A percentile compares a stretch with the other conserved stretches of the same genome.
phyloP scores from a whole-genome alignment of 805 yeast species.

The Saturnispora sekii region DNA sequence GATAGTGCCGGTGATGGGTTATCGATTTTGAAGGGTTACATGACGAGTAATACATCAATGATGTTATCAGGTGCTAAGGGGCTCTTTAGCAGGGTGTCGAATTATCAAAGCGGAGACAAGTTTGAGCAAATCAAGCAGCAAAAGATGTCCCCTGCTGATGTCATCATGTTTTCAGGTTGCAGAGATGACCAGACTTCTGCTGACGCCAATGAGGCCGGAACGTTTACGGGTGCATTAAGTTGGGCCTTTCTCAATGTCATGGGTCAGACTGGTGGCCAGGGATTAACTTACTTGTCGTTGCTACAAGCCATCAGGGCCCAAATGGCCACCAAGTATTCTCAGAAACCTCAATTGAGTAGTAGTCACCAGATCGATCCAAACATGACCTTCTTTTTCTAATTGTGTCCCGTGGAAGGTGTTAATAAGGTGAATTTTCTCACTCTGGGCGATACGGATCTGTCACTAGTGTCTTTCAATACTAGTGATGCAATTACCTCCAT shows the following conservation, averaged over 20 bases:
- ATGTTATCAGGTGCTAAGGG: constrained; percentile 33
- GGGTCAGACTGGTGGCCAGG: constrained; percentile 43
- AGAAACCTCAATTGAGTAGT: constrained; percentile 73
- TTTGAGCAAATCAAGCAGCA: constrained; percentile 36
- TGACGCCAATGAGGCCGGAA: constrained; percentile 65
- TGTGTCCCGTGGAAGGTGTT: no score
- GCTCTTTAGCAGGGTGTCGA: constrained; percentile 25
- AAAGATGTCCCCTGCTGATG: constrained; percentile 70
- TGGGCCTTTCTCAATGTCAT: constrained; percentile 65
- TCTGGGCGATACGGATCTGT: no score
- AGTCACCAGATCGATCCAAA: constrained; percentile 72
- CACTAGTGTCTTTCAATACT: no score
- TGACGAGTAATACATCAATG: constrained; percentile 42
- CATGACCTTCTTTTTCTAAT: constrained; percentile 29
- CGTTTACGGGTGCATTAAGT: constrained; percentile 77
- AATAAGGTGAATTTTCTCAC: no score
- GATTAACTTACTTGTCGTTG: constrained; percentile 48
- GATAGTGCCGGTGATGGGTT: constrained; percentile 64
- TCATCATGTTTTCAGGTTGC: constrained; percentile 68
- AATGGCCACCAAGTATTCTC: constrained; percentile 56
- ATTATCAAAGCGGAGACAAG: constrained; percentile 23
- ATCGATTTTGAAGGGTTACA: constrained; percentile 48
- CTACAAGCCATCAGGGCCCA: constrained; percentile 62
- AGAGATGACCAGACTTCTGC: constrained; percentile 80
- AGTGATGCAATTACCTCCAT: no score